Conservation (phyloP, 768 basidiomycete species). For the Omphalotus guepiniiformis region DNA sequence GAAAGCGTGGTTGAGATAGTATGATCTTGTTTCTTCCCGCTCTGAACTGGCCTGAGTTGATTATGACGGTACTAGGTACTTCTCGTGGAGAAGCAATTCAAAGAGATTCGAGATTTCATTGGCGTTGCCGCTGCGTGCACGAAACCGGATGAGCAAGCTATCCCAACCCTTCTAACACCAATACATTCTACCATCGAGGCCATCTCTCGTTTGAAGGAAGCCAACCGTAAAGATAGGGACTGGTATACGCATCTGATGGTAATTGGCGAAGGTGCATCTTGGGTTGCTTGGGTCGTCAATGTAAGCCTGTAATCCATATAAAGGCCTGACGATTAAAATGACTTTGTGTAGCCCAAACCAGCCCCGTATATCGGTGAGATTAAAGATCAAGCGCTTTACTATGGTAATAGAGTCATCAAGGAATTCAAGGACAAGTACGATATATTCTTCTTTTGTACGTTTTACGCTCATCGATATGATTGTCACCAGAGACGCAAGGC, state of each 20-base stretch:
- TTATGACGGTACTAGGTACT: conserved; percentile 44
- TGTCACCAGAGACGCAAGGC: conserved; percentile 69
- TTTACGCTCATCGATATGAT: conserved; percentile 7
- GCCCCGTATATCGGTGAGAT: conserved; percentile 74
- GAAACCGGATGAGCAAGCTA: conserved; percentile 65
- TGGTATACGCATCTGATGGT: conserved; percentile 80
- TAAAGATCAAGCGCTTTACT: conserved; percentile 85
- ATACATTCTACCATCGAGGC: conserved; percentile 70
- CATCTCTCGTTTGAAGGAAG: conserved; percentile 79
- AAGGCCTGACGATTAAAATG: neutral
- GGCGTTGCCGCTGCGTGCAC: conserved; percentile 66
- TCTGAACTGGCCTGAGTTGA: neutral
- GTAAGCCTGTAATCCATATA: conserved; percentile 41
- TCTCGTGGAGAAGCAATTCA: conserved; percentile 63
- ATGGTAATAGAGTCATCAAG: conserved; percentile 85
- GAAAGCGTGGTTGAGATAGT: conserved; percentile 78
- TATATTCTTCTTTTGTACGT: neutral
- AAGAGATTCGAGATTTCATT: conserved; percentile 65
- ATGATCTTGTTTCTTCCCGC: conserved; percentile 19
- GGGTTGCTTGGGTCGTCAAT: conserved; percentile 82
- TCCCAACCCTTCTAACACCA: conserved; percentile 58
- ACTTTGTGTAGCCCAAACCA: conserved; percentile 68
- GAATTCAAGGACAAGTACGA: conserved; percentile 90
- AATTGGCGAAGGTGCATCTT: conserved; percentile 77
- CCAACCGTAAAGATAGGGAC: conserved; percentile 71